Conservation (phyloP, 768 basidiomycete species). For the Rhodotorula kratochvilovae region DNA sequence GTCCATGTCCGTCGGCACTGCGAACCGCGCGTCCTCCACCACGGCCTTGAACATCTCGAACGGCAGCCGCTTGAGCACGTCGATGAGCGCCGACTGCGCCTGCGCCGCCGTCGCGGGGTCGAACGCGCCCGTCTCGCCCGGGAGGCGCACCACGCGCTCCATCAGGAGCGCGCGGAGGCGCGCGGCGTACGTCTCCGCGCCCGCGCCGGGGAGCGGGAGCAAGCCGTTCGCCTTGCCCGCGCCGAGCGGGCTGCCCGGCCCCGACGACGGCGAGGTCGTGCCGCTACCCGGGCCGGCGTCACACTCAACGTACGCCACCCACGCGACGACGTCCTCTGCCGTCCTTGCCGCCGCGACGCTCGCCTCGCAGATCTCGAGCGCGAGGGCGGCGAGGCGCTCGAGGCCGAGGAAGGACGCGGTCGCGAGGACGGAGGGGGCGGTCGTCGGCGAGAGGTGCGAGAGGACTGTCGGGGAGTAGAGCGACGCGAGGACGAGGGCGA, state of each 20-base stretch:
- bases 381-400: slow-evolving; percentile 2
- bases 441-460: not conserved
- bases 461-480: slow-evolving; percentile 29
- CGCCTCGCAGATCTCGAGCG: not conserved
- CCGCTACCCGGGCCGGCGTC: not conserved
- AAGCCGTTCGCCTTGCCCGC: not conserved
- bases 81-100: slow-evolving; percentile 9
- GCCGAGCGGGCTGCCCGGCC: not conserved
- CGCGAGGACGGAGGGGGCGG: slow-evolving; percentile 9
- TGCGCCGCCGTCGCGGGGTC: not conserved
- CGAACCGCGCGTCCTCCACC: slow-evolving; percentile 9
- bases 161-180: not conserved
- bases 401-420: slow-evolving; percentile 21
- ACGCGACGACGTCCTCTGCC: not conserved
- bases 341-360: not conserved
- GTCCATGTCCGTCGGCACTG: slow-evolving; percentile 12
- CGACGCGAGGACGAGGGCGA: slow-evolving; percentile 22
- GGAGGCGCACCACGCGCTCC: not conserved
- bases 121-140: slow-evolving; percentile 19
- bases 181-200: not conserved
- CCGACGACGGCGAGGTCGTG: not conserved
- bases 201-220: not conserved
- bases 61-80: slow-evolving; percentile 17
- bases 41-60: slow-evolving; percentile 24
- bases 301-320: slow-evolving; percentile 13